Evolutionary conservation across 116 monocot genomes (phyloP).

Genomic region (Trichopus zeylanicus): DNA sequence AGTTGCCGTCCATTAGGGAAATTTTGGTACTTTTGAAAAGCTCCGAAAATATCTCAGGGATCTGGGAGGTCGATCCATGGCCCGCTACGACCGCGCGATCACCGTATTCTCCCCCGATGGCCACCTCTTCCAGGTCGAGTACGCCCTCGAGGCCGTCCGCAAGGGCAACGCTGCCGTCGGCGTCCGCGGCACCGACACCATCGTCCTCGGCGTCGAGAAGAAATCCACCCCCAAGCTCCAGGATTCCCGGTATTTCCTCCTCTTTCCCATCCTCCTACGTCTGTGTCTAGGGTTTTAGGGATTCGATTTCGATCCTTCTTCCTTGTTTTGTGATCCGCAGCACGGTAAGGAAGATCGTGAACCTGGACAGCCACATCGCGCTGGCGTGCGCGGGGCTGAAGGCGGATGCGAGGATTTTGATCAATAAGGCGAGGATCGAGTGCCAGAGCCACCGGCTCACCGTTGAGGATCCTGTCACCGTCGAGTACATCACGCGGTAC

Average conservation of each 20-base stretch:
- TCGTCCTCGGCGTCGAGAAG: slow-evolving; percentile 95
- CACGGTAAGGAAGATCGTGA: slow-evolving; percentile 69
- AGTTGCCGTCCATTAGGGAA: not conserved
- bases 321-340: slow-evolving; percentile 10
- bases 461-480: slow-evolving; percentile 75
- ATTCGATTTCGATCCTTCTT: slow-evolving; percentile 1
- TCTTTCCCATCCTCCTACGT: not conserved
- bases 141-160: slow-evolving; percentile 90
- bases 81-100: slow-evolving; percentile 38
- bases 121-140: slow-evolving; percentile 94
- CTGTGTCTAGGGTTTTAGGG: not conserved
- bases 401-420: slow-evolving; percentile 78
- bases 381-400: slow-evolving; percentile 87
- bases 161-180: slow-evolving; percentile 92
- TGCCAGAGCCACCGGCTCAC: slow-evolving; percentile 91
- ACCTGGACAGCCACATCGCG: slow-evolving; percentile 79
- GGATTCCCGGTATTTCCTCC: slow-evolving; percentile 47
- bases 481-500: slow-evolving; percentile 88
- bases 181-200: slow-evolving; percentile 72
- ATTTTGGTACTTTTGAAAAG: not conserved
- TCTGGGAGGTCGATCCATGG: slow-evolving; percentile 11
- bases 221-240: slow-evolving; percentile 89
- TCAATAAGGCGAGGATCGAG: slow-evolving; percentile 81
- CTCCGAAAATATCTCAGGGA: not conserved
- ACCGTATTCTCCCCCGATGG: slow-evolving; percentile 34